Evolutionary conservation across 2,329 filamentous ascomycete genomes (phyloP).

Genomic region (Ceratocystis variospora): DNA sequence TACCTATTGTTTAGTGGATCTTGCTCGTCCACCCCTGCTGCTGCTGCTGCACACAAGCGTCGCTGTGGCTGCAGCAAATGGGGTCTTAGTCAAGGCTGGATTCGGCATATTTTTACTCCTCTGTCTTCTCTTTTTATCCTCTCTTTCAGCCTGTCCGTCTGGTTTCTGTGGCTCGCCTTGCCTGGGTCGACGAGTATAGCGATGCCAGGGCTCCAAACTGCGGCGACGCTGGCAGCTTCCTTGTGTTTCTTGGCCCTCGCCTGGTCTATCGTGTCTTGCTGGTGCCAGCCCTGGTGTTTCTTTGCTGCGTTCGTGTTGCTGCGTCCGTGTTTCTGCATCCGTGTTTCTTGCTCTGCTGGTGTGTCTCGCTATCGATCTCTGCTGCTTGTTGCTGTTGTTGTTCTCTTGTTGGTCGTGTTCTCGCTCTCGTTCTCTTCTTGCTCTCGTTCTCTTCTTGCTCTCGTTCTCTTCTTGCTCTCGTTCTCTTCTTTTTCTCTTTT

Average conservation of each 20-base stretch:
- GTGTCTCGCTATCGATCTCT: not conserved
- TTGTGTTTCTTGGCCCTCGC: too few relatives aligned
- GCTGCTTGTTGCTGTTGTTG: not conserved
- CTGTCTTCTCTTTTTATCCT: not conserved
- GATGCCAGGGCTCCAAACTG: too few relatives aligned
- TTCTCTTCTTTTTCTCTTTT: too few relatives aligned
- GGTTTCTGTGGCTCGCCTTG: not conserved
- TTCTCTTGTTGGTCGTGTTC: too few relatives aligned
- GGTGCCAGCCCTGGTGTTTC: not conserved
- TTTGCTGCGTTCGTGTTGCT: not conserved
- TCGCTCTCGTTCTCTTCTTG: not conserved
- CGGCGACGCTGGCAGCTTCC: too few relatives aligned
- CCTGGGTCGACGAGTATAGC: too few relatives aligned
- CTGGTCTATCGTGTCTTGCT: too few relatives aligned
- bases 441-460: not conserved
- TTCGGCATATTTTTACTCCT: slow-evolving; percentile 1
- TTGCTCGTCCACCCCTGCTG: not conserved
- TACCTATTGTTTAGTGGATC: not conserved
- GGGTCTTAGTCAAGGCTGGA: not conserved
- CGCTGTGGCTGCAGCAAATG: too few relatives aligned
- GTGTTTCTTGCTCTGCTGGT: not conserved
- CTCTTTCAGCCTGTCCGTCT: not conserved
- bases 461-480: not conserved
- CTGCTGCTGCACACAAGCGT: not conserved
- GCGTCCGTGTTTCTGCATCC: not conserved